Evolutionary conservation across 2,329 filamentous ascomycete genomes (phyloP), one percentile per base, ranked within the genome.

Genomic region (Aspergillus novoparasiticus): DNA sequence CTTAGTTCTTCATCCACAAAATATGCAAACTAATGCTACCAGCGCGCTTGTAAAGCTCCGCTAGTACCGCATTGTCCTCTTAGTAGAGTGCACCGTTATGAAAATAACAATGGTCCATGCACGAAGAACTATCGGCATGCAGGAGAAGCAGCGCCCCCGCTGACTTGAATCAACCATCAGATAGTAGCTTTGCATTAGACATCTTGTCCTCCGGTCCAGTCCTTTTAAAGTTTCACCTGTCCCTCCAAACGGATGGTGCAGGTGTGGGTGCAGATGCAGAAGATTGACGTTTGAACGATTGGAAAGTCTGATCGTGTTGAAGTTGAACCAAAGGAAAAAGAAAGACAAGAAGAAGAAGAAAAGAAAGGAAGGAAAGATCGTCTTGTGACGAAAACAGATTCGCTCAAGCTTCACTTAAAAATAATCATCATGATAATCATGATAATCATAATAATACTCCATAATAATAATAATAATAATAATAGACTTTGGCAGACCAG

Each of bases 81-180:
- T 48, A 26, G 41, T 56, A 41, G 34, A 6, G 12, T 39, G 34
- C 14, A 39, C 16, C 5, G 34, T 39, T 14, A 9, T 41, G 36
- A 41, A 41, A 41, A 36, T 36, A 36, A 36, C 34, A 36, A 36
- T 64, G 66, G 67, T 53, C 64, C 59, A 71, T 70, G 68, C 69
- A 69, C 60, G 63, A 68, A 41, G 66, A 69, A 65, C 66, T 62
- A 69, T 69, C 63, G 57, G 68, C 65, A 63, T 67, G 69, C 65
- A 70, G 63, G 63, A 67, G 68, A 65, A 51, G 54, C 58, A 64
- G 51, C 59, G 68, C 28, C 69, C 69, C 68, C 69, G 68, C 68
- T 64, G 60, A 66, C 59, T 64, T 69, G 69, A 70, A 70, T 70
- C 69, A 71, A 70, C 69, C 67, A 68, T 68, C 65, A 56, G 57